Percentiles rank a stretch among this genome's conserved stretches.
phyloP scores from a whole-genome alignment of 2,329 filamentous ascomycete species.

The Fusarium secorum region DNA sequence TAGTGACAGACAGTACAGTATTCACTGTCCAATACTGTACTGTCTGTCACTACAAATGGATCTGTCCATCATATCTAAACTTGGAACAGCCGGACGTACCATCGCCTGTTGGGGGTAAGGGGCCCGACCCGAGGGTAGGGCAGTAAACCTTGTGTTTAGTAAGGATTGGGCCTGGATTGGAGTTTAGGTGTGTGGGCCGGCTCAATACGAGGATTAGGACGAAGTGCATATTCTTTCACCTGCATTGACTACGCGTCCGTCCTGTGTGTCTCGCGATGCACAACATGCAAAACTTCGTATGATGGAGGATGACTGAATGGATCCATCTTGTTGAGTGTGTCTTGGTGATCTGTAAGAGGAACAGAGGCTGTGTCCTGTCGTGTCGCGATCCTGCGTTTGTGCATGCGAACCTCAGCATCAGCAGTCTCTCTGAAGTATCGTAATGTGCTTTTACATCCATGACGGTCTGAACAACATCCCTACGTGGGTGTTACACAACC shows the following conservation, averaged over 20 bases:
- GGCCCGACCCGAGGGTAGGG: conserved; percentile 25
- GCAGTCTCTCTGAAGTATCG: not conserved
- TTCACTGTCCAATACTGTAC: conserved; percentile 19
- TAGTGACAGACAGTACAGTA: too few relatives aligned
- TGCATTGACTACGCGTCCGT: conserved; percentile 28
- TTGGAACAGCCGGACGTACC: conserved; percentile 35
- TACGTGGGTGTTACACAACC: conserved; percentile 8
- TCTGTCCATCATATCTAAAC: conserved; percentile 31
- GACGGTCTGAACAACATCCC: not conserved
- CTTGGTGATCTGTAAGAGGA: not conserved
- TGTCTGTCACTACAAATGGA: conserved; percentile 26
- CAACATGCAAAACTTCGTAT: conserved; percentile 7
- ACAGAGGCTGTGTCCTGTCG: conserved; percentile 18
- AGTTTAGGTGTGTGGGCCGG: conserved; percentile 24
- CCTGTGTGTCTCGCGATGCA: conserved; percentile 8
- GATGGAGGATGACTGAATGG: not conserved
- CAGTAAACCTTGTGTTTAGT: conserved; percentile 34
- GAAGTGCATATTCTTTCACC: not conserved
- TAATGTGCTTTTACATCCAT: conserved; percentile 1
- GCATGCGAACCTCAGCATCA: not conserved
- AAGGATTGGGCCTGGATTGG: conserved; percentile 31
- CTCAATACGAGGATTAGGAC: conserved; percentile 30
- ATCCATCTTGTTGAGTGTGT: not conserved
- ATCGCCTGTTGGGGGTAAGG: conserved; percentile 36
- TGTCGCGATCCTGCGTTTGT: not conserved